Evolutionary conservation across 2,329 filamentous ascomycete species (phyloP), one percentile per base, ranked within the genome.

Genomic region (Cryphonectria radicalis): DNA sequence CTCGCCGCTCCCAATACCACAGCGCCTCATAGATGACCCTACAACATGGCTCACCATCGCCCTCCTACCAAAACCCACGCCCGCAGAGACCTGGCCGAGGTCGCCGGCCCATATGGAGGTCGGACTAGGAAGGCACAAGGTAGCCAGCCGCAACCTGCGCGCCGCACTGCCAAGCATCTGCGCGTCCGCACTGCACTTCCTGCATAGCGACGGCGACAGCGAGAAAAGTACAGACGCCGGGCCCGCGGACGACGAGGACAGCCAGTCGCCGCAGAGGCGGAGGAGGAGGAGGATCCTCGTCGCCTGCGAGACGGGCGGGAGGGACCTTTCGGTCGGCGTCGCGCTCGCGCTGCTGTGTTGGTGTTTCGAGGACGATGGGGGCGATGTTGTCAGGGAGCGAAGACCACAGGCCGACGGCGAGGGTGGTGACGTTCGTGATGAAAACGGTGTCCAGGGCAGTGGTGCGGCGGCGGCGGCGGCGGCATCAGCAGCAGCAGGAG

Each of bases 121-220:
- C 25, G 87, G 89, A 0, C 88, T 95, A 72, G 89, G 90, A 1
- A 87, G 88, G 65, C 89, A 89, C 53, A 98, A 98, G 81, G 80
- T 90, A 4, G 95, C 94, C 0, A 95, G 93, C 77, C 90, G 94
- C n/a, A 90, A 93, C 75, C 84, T 98, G n/a, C 90, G 95, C 11
- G 83, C 86, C 19, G 90, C 92, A 13, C 83, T 98, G 4, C 85
- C 88, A 1, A 85, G 84, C 22, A 87, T 96, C 22, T 86, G 86
- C 73, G 77, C 81, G 3, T 92, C 93, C 77, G 84, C 87, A 1
- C 76, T 80, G 7, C 75, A 70, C 0, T 85, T 81, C 69, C 74
- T 89, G 62, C 67, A 19, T 10, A 70, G 63, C 17, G n/a, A 68
- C 19, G n/a, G 67, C 22, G 35, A 70, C n/a, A 14, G 55, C 32